phyloP scores from a whole-genome alignment of 768 basidiomycete species.

The Podaxis mareebaensis region DNA sequence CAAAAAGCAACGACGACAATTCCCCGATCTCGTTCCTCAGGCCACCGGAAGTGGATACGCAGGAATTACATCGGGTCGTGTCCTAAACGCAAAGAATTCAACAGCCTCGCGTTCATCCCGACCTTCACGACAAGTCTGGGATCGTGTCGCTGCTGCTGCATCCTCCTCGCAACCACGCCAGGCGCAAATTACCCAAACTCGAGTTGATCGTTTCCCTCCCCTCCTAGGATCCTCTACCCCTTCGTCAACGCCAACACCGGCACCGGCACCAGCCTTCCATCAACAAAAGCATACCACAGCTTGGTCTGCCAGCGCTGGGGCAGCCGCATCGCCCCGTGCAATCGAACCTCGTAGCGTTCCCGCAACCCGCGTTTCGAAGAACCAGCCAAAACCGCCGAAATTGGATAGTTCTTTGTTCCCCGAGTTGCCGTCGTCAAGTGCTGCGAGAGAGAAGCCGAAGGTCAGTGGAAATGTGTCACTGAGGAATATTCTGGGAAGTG shows the following conservation, averaged over 20 bases:
- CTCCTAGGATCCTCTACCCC: constrained; percentile 26
- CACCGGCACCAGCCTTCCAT: constrained; percentile 36
- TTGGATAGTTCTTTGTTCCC: constrained; percentile 67
- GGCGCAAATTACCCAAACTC: constrained; percentile 18
- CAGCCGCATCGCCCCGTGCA: constrained; percentile 22
- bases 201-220: constrained; percentile 37
- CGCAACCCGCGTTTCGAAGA: constrained; percentile 13
- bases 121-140: constrained; percentile 70
- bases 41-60: constrained; percentile 68
- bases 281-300: constrained; percentile 57
- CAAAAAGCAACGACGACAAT: constrained; percentile 76
- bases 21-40: constrained; percentile 72
- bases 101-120: constrained; percentile 59
- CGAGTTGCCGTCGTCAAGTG: constrained; percentile 53
- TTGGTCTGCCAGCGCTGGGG: constrained; percentile 49
- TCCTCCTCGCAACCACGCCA: constrained; percentile 32
- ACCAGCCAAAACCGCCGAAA: constrained; percentile 37
- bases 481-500: constrained; percentile 62
- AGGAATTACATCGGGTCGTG: constrained; percentile 77
- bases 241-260: constrained; percentile 15
- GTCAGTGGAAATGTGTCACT: constrained; percentile 68
- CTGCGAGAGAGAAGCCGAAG: constrained; percentile 42
- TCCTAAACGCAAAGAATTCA: constrained; percentile 80
- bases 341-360: constrained; percentile 18
- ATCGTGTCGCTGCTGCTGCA: constrained; percentile 84